Percentiles rank a stretch among this genome's conserved stretches.
These are phyloP conservation scores for Casaregolazyma suthepensis DNA, from an alignment of 1,139 yeast genomes.

Conservation along the genomic window DNA sequence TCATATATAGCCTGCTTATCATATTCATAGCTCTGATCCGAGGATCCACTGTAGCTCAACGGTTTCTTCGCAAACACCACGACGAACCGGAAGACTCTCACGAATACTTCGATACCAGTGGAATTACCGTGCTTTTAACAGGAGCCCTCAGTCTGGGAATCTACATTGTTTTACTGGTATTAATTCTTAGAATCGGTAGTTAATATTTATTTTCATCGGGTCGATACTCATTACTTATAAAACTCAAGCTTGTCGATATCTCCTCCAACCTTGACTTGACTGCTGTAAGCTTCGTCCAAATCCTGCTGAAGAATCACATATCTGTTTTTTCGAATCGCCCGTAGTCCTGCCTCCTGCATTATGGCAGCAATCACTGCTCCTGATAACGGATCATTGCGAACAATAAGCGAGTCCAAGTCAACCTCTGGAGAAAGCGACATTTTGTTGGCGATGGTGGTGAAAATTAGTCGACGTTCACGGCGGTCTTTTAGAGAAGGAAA, in stretches of 20 bases:
- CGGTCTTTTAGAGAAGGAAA: slow-evolving; percentile 94
- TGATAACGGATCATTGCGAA: slow-evolving; percentile 92
- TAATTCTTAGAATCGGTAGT: slow-evolving; percentile 12
- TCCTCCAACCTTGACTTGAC: slow-evolving; percentile 91
- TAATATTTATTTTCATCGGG: slow-evolving; percentile 27
- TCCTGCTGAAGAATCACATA: slow-evolving; percentile 94
- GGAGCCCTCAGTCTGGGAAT: slow-evolving; percentile 25
- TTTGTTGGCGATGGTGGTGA: slow-evolving; percentile 91
- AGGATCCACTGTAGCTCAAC: slow-evolving; percentile 20
- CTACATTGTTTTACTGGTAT: slow-evolving; percentile 25
- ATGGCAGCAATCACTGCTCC: slow-evolving; percentile 99
- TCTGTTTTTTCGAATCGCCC: slow-evolving; percentile 97
- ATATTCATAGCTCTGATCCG: slow-evolving; percentile 30
- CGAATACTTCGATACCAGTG: slow-evolving; percentile 26
- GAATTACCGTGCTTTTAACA: slow-evolving; percentile 29
- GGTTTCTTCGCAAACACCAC: slow-evolving; percentile 19
- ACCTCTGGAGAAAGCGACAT: slow-evolving; percentile 98
- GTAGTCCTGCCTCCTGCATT: slow-evolving; percentile 99
- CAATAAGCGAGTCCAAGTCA: slow-evolving; percentile 88
- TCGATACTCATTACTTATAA: slow-evolving; percentile 76
- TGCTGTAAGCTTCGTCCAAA: slow-evolving; percentile 93
- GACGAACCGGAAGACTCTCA: slow-evolving; percentile 9
- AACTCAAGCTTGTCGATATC: slow-evolving; percentile 97
- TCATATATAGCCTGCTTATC: slow-evolving; percentile 34
- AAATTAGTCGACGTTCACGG: slow-evolving; percentile 94